These are phyloP conservation scores for Kuraishia ogatae DNA, from an alignment of 805 yeast genomes.

Conservation along the genomic window DNA sequence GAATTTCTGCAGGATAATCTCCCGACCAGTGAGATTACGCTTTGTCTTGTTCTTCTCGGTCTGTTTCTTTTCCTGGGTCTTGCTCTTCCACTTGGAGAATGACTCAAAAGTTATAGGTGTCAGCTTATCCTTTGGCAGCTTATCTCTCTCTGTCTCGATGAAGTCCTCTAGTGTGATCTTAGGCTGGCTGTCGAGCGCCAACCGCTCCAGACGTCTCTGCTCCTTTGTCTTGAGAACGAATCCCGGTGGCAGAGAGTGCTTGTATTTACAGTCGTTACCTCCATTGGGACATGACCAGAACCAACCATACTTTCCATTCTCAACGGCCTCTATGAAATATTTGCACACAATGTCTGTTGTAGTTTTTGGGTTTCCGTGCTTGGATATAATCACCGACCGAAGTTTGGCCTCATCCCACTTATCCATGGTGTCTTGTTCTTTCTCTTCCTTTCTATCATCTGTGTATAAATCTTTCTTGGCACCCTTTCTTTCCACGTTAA, in stretches of 20 bases:
- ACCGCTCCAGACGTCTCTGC: conserved; percentile 80
- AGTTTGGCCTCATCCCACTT: conserved; percentile 96
- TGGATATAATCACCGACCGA: conserved; percentile 75
- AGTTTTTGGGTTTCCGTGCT: conserved; percentile 90
- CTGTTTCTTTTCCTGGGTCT: conserved; percentile 51
- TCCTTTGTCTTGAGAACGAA: conserved; percentile 95
- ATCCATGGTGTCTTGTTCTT: conserved; percentile 83
- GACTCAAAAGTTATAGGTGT: conserved; percentile 84
- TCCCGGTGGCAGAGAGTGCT: conserved; percentile 94
- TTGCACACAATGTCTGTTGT: conserved; percentile 95
- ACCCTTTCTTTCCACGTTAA: conserved; percentile 76
- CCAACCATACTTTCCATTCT: conserved; percentile 97
- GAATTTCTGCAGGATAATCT: conserved; percentile 54
- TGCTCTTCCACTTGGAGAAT: conserved; percentile 75
- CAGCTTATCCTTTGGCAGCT: conserved; percentile 60
- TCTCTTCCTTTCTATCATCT: conserved; percentile 60
- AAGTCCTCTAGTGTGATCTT: conserved; percentile 93
- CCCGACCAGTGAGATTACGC: conserved; percentile 56
- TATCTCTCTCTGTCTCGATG: conserved; percentile 85
- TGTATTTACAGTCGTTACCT: conserved; percentile 87
- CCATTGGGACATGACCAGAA: conserved; percentile 97
- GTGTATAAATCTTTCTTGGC: conserved; percentile 88
- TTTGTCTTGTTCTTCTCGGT: conserved; percentile 24
- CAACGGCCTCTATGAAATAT: conserved; percentile 91
- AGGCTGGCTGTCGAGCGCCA: conserved; percentile 78